These are phyloP conservation scores for Sugiyamaella japonica DNA, from an alignment of 1,139 yeast species.

Conservation along the genomic window DNA sequence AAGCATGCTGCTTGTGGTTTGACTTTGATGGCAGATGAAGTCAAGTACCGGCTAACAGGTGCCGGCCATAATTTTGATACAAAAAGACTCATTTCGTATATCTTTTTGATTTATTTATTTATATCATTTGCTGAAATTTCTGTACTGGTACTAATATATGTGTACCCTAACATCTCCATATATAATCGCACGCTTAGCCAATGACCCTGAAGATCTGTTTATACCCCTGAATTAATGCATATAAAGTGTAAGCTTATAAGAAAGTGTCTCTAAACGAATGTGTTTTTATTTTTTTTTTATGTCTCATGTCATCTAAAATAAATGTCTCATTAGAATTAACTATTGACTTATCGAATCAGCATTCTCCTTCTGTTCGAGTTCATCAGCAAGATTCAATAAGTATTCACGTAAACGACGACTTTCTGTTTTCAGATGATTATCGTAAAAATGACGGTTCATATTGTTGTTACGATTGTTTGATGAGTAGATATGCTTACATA, in stretches of 20 bases:
- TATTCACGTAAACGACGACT: constrained; percentile 7
- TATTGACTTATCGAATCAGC: not conserved
- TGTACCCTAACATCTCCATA: not conserved
- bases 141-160: not conserved
- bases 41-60: not conserved
- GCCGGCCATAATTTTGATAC: not conserved
- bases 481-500: constrained; percentile 15
- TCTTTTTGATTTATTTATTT: not conserved
- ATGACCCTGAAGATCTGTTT: not conserved
- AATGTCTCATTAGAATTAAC: not conserved
- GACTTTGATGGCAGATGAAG: too few relatives aligned
- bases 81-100: not conserved
- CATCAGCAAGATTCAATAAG: constrained; percentile 13
- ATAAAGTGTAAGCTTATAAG: too few relatives aligned
- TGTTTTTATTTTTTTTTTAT: not conserved
- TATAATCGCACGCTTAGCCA: not conserved
- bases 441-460: constrained; percentile 17
- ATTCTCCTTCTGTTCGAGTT: constrained; percentile 7
- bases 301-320: not conserved
- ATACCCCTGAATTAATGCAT: not conserved
- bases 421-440: constrained; percentile 10
- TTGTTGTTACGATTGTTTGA: constrained; percentile 18
- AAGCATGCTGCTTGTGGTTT: not conserved
- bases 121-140: not conserved
- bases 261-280: not conserved